Evolutionary conservation across 306 rosid species (phyloP), one percentile per base, ranked within the genome.

Genomic region (Pterocarpus santalinus): DNA sequence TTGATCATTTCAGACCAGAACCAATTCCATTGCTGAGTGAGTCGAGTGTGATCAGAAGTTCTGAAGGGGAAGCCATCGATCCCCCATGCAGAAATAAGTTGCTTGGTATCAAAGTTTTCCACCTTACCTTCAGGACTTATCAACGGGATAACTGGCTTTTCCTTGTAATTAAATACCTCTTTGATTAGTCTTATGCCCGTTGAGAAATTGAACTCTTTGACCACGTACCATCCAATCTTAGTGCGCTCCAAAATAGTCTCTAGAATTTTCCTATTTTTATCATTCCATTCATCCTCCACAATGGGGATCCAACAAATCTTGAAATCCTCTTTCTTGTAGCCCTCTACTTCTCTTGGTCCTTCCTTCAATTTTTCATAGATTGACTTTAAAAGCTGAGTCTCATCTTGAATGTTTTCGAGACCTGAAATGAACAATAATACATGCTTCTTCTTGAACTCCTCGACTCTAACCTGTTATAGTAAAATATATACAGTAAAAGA

Each of bases 281-380:
- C 74, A 15, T 38, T 53, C 73, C 78, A 67, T 2, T 83, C 41
- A 1, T 77, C 66, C 51, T 77, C 66, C 51, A 73, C 83, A n/a
- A 83, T 72, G 5, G 86, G 86, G 16, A 79, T 68, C 86, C 80
- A 83, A 34, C 78, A 17, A 43, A 83, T 72, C 77, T 47, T 73
- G 72, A 78, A 83, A 71, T 83, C 80, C 11, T 73, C 77, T 47
- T 61, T 78, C 32, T 14, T 57, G 7, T 78, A 83, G 0, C 76
- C 76, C 46, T 78, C 78, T 12, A 83, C 76, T 35, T 72, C 76
- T 46, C 10, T 33, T 16, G 83, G 77, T 0, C 73, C 78, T 14
- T 47, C 79, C 51, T 57, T 57, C 51, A 83, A 5, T 1, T 61
- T 76, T 0, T 72, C 65, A 32, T 47, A 1, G 72, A 83, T 65